A percentile compares a stretch with the other conserved stretches of the same genome.
These are phyloP conservation scores for Paramarasmius palmivorus DNA, from an alignment of 1,284 basidiomycete species.

Conservation along the genomic window DNA sequence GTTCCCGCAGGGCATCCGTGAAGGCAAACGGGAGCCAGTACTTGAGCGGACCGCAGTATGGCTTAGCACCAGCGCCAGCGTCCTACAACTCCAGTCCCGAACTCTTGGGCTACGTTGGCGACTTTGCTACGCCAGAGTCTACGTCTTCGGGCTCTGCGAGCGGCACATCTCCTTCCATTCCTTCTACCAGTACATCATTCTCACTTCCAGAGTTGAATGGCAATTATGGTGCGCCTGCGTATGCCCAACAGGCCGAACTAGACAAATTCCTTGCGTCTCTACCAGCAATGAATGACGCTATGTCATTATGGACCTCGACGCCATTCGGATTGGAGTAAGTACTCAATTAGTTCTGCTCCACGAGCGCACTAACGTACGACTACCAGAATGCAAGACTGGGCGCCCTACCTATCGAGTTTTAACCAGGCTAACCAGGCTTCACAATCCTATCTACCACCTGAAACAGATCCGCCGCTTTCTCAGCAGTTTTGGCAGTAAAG, in stretches of 20 bases:
- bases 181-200: not conserved
- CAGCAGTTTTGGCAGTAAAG: not conserved
- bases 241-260: constrained; percentile 4
- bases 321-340: constrained; percentile 46
- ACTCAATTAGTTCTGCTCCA: not conserved
- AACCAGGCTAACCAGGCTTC: constrained; percentile 28
- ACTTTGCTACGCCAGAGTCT: not conserved
- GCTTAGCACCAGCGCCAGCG: constrained; percentile 2
- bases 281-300: constrained; percentile 32
- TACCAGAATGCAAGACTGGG: constrained; percentile 37
- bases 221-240: not conserved
- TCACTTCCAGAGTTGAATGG: constrained; percentile 1
- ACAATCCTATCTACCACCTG: constrained; percentile 1
- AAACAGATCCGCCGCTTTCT: not conserved
- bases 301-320: constrained; percentile 45
- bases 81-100: not conserved
- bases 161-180: not conserved
- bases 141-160: not conserved
- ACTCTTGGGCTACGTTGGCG: not conserved
- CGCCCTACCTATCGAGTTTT: constrained; percentile 34
- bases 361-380: constrained; percentile 3
- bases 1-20: not conserved
- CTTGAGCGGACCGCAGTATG: not conserved
- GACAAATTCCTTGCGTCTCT: constrained; percentile 16
- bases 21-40: not conserved